Evolutionary conservation across 345 rosid genomes (phyloP).

Genomic region (Hypericum androsaemum): DNA sequence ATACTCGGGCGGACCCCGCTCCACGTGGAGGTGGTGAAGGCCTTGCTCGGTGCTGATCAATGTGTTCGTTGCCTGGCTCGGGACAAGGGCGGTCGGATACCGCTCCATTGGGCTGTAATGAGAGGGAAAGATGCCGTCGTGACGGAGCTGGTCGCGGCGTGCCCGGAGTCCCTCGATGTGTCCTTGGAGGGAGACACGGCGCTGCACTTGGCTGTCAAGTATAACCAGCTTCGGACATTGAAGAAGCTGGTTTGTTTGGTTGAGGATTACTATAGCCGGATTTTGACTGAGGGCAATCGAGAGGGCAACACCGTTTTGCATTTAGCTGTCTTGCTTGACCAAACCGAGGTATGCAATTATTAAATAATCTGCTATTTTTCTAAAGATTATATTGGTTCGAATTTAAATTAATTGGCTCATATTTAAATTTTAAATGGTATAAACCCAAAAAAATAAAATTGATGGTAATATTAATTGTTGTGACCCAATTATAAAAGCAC

Average conservation of each 20-base stretch:
- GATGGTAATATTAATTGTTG: no score
- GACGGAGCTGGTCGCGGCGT: not conserved
- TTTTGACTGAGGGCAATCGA: not conserved
- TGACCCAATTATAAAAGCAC: no score
- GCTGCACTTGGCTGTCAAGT: not conserved
- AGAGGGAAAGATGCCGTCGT: not conserved
- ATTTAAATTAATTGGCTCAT: no score
- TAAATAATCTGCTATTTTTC: no score
- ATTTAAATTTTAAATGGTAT: no score
- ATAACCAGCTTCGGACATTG: no score
- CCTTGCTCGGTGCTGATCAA: not conserved
- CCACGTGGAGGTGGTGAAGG: no score
- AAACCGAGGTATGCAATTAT: not conserved
- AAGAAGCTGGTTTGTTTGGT: no score
- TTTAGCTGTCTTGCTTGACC: not conserved
- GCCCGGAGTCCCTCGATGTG: no score
- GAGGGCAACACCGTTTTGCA: constrained; percentile 1
- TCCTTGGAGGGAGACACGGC: not conserved
- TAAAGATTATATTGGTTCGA: no score
- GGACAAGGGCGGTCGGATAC: not conserved
- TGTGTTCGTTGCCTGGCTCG: not conserved
- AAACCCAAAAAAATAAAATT: no score
- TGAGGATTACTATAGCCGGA: no score
- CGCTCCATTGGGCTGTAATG: not conserved
- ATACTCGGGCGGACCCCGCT: not conserved